A percentile compares a stretch with the other conserved stretches of the same genome.
Evolutionary conservation across 495 filamentous ascomycete genomes (phyloP).

Genomic region (Cercophora newfieldiana): DNA sequence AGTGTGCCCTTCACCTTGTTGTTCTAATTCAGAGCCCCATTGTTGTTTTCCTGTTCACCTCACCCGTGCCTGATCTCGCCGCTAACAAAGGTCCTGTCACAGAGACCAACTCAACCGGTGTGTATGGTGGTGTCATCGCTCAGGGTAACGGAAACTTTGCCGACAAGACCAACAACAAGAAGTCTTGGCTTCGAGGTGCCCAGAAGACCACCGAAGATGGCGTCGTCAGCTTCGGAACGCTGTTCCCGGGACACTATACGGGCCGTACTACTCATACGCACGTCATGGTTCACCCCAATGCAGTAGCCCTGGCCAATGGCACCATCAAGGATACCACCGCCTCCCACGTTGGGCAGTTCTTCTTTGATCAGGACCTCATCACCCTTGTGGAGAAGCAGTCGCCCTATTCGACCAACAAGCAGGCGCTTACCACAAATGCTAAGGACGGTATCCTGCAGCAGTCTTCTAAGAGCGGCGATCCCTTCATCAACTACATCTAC

Average conservation of each 20-base stretch:
- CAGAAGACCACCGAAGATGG: slow-evolving; percentile 50
- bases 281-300: slow-evolving; percentile 49
- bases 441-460: slow-evolving; percentile 46
- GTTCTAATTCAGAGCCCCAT: too few relatives aligned
- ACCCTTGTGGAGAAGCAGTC: slow-evolving; percentile 53
- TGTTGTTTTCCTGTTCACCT: not conserved
- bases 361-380: slow-evolving; percentile 62
- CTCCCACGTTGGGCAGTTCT: slow-evolving; percentile 63
- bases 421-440: slow-evolving; percentile 50
- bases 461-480: slow-evolving; percentile 49
- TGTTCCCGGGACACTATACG: slow-evolving; percentile 60
- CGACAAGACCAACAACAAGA: slow-evolving; percentile 47
- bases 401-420: slow-evolving; percentile 59
- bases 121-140: slow-evolving; percentile 58
- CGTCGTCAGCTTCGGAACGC: slow-evolving; percentile 50
- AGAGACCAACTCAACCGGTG: slow-evolving; percentile 45
- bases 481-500: slow-evolving; percentile 54
- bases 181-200: slow-evolving; percentile 54
- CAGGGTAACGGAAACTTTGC: slow-evolving; percentile 44
- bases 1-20: not conserved
- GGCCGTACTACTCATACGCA: slow-evolving; percentile 48
- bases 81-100: slow-evolving; percentile 17
- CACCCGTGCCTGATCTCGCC: not conserved
- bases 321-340: slow-evolving; percentile 47
- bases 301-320: slow-evolving; percentile 45